Evolutionary conservation across 768 basidiomycete species (phyloP).

Genomic region (Russula vinacea): DNA sequence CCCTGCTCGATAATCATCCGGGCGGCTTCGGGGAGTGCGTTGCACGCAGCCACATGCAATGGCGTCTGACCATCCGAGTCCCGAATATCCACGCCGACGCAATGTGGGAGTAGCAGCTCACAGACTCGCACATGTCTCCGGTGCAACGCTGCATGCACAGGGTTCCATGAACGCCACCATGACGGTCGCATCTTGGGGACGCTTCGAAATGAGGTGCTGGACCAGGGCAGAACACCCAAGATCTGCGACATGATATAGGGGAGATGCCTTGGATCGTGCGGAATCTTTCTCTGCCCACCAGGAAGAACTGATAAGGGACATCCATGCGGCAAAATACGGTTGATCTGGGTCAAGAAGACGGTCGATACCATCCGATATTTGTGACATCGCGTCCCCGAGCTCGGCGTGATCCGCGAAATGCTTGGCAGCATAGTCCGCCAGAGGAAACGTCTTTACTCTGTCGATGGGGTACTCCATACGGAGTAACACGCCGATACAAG

Average conservation of each 20-base stretch:
- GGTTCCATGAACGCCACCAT: not conserved
- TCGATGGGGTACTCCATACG: not conserved
- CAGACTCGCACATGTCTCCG: not conserved
- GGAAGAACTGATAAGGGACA: not conserved
- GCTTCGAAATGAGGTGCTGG: not conserved
- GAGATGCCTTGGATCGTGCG: not conserved
- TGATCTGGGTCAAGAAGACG: not conserved
- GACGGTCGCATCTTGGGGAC: not conserved
- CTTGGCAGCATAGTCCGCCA: not conserved
- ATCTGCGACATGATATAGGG: not conserved
- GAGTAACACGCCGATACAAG: constrained; percentile 2
- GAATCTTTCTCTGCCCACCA: constrained; percentile 1
- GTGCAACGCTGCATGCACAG: not conserved
- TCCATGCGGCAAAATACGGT: not conserved
- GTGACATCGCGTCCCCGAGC: not conserved
- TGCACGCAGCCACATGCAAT: not conserved
- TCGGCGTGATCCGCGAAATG: not conserved
- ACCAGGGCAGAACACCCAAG: not conserved
- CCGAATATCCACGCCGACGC: not conserved
- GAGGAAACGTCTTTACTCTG: not conserved
- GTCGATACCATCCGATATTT: not conserved
- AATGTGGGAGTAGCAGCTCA: not conserved
- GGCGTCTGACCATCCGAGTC: not conserved
- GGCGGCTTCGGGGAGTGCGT: not conserved
- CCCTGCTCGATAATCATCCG: not conserved